phyloP scores from a whole-genome alignment of 257 asterid genomes.

The Ilex aquifolium region DNA sequence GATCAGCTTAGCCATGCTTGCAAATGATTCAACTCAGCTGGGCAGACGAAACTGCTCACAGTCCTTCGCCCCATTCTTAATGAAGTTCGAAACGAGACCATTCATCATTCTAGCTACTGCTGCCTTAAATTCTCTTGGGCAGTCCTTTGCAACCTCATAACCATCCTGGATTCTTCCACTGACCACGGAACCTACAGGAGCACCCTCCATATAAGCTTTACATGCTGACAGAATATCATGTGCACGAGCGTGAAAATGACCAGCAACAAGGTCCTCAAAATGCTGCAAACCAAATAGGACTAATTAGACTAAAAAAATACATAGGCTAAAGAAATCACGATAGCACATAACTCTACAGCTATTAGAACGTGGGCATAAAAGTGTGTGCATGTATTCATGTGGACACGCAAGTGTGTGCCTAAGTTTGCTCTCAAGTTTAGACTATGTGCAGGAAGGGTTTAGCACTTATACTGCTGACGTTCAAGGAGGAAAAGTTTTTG shows the following conservation, averaged over 20 bases:
- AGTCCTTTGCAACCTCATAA: constrained; percentile 5
- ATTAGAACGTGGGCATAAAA: too few relatives aligned
- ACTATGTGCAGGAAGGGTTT: too few relatives aligned
- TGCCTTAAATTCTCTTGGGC: constrained; percentile 17
- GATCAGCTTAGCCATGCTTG: background rate
- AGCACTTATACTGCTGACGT: too few relatives aligned
- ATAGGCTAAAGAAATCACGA: too few relatives aligned
- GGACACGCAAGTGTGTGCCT: too few relatives aligned
- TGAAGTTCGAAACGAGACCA: constrained; percentile 37
- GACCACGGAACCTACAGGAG: constrained; percentile 34
- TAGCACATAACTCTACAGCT: too few relatives aligned
- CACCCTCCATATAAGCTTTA: constrained; percentile 42
- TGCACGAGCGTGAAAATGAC: constrained; percentile 38
- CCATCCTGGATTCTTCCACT: constrained; percentile 27
- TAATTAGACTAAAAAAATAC: background rate
- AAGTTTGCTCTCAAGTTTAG: too few relatives aligned
- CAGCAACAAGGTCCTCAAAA: constrained; percentile 41
- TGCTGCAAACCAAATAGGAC: constrained; percentile 26
- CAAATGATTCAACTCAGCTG: background rate
- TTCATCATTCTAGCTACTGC: constrained; percentile 35
- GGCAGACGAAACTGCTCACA: constrained; percentile 36
- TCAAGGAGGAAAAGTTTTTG: too few relatives aligned
- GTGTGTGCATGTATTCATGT: too few relatives aligned
- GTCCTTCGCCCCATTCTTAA: constrained; percentile 34
- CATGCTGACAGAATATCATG: constrained; percentile 42